Conservation (phyloP, 2,329 filamentous ascomycete genomes). For the Plenodomus lindquistii region DNA sequence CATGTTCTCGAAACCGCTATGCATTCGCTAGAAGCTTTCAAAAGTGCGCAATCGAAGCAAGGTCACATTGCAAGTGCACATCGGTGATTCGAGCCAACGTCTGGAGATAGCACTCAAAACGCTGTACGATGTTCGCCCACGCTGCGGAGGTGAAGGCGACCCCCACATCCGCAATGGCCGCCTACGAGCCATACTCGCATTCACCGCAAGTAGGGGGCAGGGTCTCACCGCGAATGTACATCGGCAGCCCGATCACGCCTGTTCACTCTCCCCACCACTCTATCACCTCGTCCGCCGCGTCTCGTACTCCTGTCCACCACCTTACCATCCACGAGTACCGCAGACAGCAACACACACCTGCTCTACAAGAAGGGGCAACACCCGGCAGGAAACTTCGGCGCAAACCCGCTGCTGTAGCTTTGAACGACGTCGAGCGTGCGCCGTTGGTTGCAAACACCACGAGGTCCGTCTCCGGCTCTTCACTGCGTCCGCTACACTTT, state of each 20-base stretch:
- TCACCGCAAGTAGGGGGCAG: constrained; percentile 24
- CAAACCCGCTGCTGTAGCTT: constrained; percentile 39
- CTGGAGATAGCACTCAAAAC: no score
- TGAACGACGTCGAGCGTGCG: constrained; percentile 38
- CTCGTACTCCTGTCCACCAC: constrained; percentile 37
- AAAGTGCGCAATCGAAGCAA: constrained; percentile 10
- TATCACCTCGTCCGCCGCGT: constrained; percentile 35
- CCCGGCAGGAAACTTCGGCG: constrained; percentile 41
- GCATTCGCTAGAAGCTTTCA: constrained; percentile 15
- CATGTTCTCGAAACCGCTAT: constrained; percentile 18
- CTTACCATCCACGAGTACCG: constrained; percentile 48
- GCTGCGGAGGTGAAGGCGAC: not conserved
- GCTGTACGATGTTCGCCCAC: not conserved
- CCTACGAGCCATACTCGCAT: constrained; percentile 20
- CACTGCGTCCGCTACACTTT: constrained; percentile 27
- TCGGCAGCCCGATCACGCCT: constrained; percentile 34
- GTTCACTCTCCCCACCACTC: constrained; percentile 45
- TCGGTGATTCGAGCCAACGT: not conserved
- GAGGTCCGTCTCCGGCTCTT: constrained; percentile 14
- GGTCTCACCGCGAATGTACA: constrained; percentile 21
- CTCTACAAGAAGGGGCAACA: constrained; percentile 30
- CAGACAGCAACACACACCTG: constrained; percentile 42
- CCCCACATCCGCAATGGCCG: constrained; percentile 19
- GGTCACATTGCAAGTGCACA: constrained; percentile 7
- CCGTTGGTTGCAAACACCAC: constrained; percentile 17